phyloP scores from a whole-genome alignment of 805 yeast genomes.

The Zygotorulaspora florentina region DNA sequence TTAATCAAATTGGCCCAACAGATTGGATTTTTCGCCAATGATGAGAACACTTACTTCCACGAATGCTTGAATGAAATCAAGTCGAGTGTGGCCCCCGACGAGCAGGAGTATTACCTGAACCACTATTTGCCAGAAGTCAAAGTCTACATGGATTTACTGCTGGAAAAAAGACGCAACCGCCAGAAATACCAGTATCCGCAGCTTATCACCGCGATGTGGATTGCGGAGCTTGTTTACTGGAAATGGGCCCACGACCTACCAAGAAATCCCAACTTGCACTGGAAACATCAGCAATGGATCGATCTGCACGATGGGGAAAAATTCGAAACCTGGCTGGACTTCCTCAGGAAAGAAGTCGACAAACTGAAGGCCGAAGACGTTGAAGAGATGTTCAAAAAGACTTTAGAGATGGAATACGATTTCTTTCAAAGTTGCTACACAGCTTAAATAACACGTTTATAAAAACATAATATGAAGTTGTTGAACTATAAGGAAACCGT shows the following conservation, averaged over 20 bases:
- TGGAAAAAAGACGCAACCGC: slow-evolving; percentile 31
- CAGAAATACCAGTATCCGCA: slow-evolving; percentile 36
- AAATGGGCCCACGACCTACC: slow-evolving; percentile 46
- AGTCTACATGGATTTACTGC: slow-evolving; percentile 36
- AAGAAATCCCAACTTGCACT: slow-evolving; percentile 33
- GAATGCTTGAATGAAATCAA: slow-evolving; percentile 30
- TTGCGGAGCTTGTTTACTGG: slow-evolving; percentile 47
- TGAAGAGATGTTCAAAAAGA: slow-evolving; percentile 33
- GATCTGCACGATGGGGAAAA: slow-evolving; percentile 45
- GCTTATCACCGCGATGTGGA: slow-evolving; percentile 40
- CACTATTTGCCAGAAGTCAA: slow-evolving; percentile 33
- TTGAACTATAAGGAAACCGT: too few species aligned
- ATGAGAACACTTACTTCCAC: slow-evolving; percentile 46
- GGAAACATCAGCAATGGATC: slow-evolving; percentile 49
- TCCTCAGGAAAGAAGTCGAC: slow-evolving; percentile 42
- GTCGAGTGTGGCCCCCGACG: slow-evolving; percentile 10
- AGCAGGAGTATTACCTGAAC: slow-evolving; percentile 12
- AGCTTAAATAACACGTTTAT: slow-evolving; percentile 4
- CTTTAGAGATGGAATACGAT: slow-evolving; percentile 39
- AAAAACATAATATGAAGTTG: too few species aligned
- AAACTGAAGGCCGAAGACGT: slow-evolving; percentile 30
- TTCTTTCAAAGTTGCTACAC: slow-evolving; percentile 47
- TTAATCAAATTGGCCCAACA: slow-evolving; percentile 43
- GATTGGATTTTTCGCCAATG: slow-evolving; percentile 45
- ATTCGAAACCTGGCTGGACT: slow-evolving; percentile 44